These are phyloP conservation scores for Pezicula carpinea DNA, from an alignment of 2,329 filamentous ascomycete species.

Conservation along the genomic window DNA sequence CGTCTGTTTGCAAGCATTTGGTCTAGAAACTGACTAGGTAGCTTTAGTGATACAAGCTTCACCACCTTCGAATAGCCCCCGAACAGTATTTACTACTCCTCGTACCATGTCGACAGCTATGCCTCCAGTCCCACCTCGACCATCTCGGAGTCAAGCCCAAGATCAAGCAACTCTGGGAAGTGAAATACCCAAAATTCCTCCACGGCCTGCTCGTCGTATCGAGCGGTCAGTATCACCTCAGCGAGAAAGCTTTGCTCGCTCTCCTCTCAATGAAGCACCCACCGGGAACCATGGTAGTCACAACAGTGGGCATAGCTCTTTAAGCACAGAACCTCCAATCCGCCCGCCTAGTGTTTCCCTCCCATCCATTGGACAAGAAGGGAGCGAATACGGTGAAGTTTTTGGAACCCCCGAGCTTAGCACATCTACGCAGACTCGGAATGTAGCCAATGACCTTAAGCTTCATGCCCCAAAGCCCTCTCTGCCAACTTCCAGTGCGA, in stretches of 20 bases:
- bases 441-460: constrained; percentile 74
- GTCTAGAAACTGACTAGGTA: background rate
- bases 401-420: constrained; percentile 39
- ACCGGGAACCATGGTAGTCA: constrained; percentile 36
- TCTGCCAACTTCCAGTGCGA: constrained; percentile 74
- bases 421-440: constrained; percentile 65
- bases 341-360: constrained; percentile 73
- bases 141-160: constrained; percentile 47
- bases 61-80: background rate
- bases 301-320: constrained; percentile 29
- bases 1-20: too few species aligned
- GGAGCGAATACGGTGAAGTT: constrained; percentile 75
- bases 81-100: background rate
- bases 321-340: constrained; percentile 36
- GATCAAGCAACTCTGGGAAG: constrained; percentile 29
- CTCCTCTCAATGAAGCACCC: constrained; percentile 71
- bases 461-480: constrained; percentile 88
- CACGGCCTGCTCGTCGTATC: constrained; percentile 64
- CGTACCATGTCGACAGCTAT: constrained; percentile 34
- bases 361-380: constrained; percentile 85
- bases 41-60: background rate
- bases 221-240: constrained; percentile 75
- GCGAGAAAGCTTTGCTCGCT: constrained; percentile 75
- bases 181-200: constrained; percentile 69
- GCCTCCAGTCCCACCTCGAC: constrained; percentile 57